phyloP scores from a whole-genome alignment of 345 rosid genomes.

The Pugionium dolabratum region DNA sequence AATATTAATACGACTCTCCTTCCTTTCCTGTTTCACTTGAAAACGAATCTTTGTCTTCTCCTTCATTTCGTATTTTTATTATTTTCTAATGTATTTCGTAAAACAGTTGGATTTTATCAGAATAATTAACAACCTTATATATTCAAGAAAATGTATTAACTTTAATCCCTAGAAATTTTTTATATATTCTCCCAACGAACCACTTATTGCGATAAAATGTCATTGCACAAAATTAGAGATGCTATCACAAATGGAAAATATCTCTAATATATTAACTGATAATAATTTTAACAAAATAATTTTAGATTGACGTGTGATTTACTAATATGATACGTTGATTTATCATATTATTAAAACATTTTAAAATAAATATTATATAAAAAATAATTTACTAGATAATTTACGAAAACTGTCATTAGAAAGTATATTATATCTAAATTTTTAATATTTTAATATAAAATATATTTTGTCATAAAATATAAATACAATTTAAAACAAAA shows the following conservation, averaged over 20 bases:
- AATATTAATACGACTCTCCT: conserved; percentile 37
- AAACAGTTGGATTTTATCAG: conserved; percentile 10
- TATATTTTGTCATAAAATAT: too few relatives aligned
- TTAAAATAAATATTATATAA: too few relatives aligned
- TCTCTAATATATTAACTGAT: too few relatives aligned
- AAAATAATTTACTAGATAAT: too few relatives aligned
- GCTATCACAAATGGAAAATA: conserved; percentile 26
- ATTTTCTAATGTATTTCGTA: conserved; percentile 4
- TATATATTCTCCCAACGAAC: conserved; percentile 31
- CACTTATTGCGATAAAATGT: conserved; percentile 19
- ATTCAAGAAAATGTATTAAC: conserved; percentile 26
- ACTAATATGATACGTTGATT: too few relatives aligned
- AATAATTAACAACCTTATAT: conserved; percentile 23
- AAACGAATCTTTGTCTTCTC: conserved; percentile 34
- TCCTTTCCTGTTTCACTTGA: conserved; percentile 25
- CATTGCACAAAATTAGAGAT: conserved; percentile 21
- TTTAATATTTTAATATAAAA: too few relatives aligned
- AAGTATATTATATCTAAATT: too few relatives aligned
- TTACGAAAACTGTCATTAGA: too few relatives aligned
- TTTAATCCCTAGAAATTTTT: conserved; percentile 8
- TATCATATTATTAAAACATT: too few relatives aligned
- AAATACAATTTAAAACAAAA: too few relatives aligned
- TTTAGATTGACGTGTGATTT: too few relatives aligned
- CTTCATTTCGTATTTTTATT: neutral
- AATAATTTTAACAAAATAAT: too few relatives aligned